A percentile compares a stretch with the other conserved stretches of the same genome.
These are phyloP conservation scores for Toxicodendron radicans DNA, from an alignment of 345 rosid genomes.

Conservation along the genomic window DNA sequence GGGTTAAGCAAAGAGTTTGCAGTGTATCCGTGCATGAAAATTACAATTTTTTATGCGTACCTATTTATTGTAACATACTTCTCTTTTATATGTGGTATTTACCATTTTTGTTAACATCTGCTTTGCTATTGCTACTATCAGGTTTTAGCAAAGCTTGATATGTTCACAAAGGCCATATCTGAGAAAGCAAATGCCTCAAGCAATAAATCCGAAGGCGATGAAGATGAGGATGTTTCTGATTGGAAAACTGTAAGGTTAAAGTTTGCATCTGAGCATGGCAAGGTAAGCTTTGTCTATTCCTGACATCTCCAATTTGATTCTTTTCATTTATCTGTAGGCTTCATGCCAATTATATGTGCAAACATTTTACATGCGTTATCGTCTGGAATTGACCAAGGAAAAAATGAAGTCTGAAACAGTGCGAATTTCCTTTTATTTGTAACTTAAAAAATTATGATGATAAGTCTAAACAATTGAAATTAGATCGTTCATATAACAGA, in stretches of 20 bases:
- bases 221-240: constrained; percentile 67
- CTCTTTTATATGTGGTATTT: neutral
- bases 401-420: neutral
- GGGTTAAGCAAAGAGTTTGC: neutral
- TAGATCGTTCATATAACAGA: neutral
- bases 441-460: neutral
- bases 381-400: neutral
- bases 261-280: constrained; percentile 67
- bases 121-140: constrained; percentile 19
- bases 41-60: neutral
- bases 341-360: neutral
- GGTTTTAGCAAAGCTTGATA: constrained; percentile 81
- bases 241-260: constrained; percentile 62
- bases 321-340: neutral
- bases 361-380: neutral
- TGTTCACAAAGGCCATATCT: constrained; percentile 60
- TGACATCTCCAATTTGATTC: neutral
- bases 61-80: neutral
- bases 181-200: constrained; percentile 42
- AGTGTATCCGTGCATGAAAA: neutral
- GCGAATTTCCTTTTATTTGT: neutral
- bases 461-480: neutral
- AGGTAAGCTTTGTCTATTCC: constrained; percentile 45
- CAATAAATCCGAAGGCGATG: constrained; percentile 41
- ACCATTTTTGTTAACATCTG: neutral